Evolutionary conservation across 1,139 yeast genomes (phyloP).

Genomic region (Hansenula anomala): DNA sequence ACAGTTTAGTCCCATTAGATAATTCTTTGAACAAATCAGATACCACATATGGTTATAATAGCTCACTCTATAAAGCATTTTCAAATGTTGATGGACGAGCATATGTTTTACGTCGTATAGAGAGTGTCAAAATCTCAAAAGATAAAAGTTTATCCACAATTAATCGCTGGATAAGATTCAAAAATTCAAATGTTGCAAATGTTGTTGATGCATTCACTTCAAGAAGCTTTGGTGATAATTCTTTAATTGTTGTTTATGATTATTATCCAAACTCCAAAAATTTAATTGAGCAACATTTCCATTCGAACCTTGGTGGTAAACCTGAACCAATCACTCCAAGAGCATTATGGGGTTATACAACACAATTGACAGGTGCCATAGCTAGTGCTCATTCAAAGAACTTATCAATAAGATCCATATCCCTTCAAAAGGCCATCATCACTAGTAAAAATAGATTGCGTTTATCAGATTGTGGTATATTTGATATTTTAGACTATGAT

Average conservation of each 20-base stretch:
- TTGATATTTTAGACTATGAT: constrained; percentile 53
- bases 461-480: constrained; percentile 65
- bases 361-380: constrained; percentile 70
- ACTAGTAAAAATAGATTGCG: constrained; percentile 66
- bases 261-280: constrained; percentile 64
- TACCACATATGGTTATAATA: constrained; percentile 55
- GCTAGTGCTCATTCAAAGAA: constrained; percentile 55
- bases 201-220: constrained; percentile 84
- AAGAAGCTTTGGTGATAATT: constrained; percentile 76
- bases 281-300: constrained; percentile 50
- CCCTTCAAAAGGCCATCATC: constrained; percentile 65
- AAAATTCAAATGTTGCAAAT: constrained; percentile 57
- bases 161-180: constrained; percentile 47
- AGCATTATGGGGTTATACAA: constrained; percentile 67
- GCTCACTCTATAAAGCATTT: constrained; percentile 72
- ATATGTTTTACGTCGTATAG: constrained; percentile 72
- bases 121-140: constrained; percentile 53
- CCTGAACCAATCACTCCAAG: constrained; percentile 54
- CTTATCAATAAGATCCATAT: constrained; percentile 59
- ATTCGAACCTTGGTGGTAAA: constrained; percentile 18
- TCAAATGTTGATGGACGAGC: constrained; percentile 76
- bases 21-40: constrained; percentile 45
- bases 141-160: constrained; percentile 49
- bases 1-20: constrained; percentile 83
- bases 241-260: constrained; percentile 61